Base-by-base conservation (phyloP, 208 protist genomes). In the Crithidia expoeki region DNA sequence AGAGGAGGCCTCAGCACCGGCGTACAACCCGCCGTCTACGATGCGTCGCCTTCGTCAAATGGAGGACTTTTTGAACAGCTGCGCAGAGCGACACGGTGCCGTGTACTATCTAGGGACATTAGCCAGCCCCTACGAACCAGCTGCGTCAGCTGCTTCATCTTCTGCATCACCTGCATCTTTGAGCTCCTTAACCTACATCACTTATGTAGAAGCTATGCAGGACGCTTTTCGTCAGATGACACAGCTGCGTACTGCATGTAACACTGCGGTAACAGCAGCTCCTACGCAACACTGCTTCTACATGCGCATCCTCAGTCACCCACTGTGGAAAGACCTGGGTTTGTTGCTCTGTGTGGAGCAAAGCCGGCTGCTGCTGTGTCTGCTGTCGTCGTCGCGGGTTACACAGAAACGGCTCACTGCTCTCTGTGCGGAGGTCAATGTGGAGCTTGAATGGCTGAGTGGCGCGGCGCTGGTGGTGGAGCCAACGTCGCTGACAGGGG, bases 261-360 rank as follows among this genome's bases (percentile, higher is more conserved):
- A 7, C 6, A 28, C 27, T 21, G 23, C 42, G 16, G 28, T 14
- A 9, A n/a, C 40, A 23, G n/a, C 19, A 6, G 12, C n/a, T 16
- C 19, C 25, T 1, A 72, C 65, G 23, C 73, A 74, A 40, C 86
- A 94, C 56, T 68, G 75, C 32, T 50, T 88, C 19, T 74, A 89
- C 64, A 36, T 86, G 30, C 81, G 77, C 33, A 27, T 93, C 17
- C 19, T 60, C 4, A 76, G 76, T 53, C 85, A 93, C 53, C 75
- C 77, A 3, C 40, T 46, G 16, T 85, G 83, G 67, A 85, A 84
- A 52, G 85, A 95, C 60, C 0, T 93, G 14, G 68, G 36, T 40
- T 62, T 65, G 28, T 30, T 95, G 77, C 74, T 95, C 0, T 68
- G 79, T 17, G 58, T 93, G 27, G 90, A 95, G 68, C 23, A 71